phyloP scores from a whole-genome alignment of 257 asterid genomes.

The Solanum peruvianum region DNA sequence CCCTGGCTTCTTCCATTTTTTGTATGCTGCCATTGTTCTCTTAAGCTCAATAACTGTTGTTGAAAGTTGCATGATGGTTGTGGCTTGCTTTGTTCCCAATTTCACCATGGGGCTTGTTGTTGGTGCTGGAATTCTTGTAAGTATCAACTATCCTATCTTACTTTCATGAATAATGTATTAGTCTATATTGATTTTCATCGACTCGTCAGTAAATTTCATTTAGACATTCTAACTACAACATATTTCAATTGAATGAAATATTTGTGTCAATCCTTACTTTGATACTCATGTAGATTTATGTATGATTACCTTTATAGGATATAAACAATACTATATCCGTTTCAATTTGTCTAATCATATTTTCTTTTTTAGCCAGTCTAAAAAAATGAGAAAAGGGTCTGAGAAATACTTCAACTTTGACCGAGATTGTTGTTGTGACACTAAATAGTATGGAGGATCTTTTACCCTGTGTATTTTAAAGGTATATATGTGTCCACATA shows the following conservation, averaged over 20 bases:
- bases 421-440: too few species aligned
- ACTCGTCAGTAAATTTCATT: neutral
- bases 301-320: neutral
- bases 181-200: neutral
- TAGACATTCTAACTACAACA: neutral
- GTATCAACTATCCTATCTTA: neutral
- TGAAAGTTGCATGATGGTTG: conserved; percentile 94
- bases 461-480: too few species aligned
- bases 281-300: neutral
- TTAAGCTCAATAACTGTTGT: conserved; percentile 52
- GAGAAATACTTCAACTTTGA: too few species aligned
- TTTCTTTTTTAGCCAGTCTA: accelerated
- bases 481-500: too few species aligned
- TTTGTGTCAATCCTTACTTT: neutral
- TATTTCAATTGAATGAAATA: neutral
- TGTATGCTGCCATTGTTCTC: conserved; percentile 43
- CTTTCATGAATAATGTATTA: neutral
- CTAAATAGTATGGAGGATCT: too few species aligned
- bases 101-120: conserved; percentile 71
- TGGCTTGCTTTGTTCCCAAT: conserved; percentile 81
- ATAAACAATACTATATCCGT: neutral
- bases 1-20: conserved; percentile 52
- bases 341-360: neutral
- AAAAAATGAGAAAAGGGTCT: neutral
- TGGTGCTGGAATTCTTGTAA: conserved; percentile 79